Evolutionary conservation across 75 land plant genomes (phyloP).

Genomic region (Cryptomeria japonica): DNA sequence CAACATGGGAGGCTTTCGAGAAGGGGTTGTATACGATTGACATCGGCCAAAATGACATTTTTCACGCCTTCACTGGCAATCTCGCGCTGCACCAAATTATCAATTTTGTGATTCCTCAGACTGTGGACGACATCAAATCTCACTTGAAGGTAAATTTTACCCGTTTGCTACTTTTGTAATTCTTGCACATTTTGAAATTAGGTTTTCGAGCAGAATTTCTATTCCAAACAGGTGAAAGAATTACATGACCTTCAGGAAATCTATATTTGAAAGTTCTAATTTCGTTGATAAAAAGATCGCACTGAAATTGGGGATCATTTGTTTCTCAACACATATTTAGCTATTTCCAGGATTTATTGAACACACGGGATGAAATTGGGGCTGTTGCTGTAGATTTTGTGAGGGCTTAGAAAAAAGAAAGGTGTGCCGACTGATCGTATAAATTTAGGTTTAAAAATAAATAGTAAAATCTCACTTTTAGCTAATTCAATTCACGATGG

Average conservation of each 20-base stretch:
- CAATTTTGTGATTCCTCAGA: not conserved
- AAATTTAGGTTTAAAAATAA: not conserved
- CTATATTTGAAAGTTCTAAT: not conserved
- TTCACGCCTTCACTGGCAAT: conserved; percentile 40
- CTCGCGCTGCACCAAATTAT: conserved; percentile 29
- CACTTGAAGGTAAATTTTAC: conserved; percentile 4
- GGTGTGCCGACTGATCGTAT: not conserved
- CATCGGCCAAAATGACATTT: conserved; percentile 67
- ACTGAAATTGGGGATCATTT: not conserved
- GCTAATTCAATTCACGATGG: too few species aligned
- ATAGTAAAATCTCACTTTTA: not conserved
- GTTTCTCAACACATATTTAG: not conserved
- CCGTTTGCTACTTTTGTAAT: not conserved
- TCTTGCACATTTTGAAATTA: not conserved
- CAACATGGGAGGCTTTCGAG: conserved; percentile 27
- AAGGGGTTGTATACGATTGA: conserved; percentile 57
- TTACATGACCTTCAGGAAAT: not conserved
- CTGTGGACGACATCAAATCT: not conserved
- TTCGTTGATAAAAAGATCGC: not conserved
- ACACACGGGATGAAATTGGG: not conserved
- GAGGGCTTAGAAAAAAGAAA: not conserved
- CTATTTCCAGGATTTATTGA: not conserved
- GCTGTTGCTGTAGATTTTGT: not conserved
- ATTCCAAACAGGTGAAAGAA: not conserved
- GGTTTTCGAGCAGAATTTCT: not conserved